Conservation (phyloP, 371 early-diverging fungal species). For the Actinomucor elegans region DNA sequence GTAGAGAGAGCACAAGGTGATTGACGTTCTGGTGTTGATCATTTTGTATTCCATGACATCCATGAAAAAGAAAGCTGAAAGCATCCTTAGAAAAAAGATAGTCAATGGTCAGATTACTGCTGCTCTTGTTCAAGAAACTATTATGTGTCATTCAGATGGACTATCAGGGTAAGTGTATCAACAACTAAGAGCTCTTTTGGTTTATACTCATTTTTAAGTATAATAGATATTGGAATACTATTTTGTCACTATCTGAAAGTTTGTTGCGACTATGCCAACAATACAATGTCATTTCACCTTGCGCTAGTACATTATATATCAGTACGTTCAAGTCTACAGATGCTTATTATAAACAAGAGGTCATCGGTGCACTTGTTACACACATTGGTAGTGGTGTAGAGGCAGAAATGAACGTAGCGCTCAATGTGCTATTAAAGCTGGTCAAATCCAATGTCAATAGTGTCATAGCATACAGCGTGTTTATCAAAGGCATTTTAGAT, state of each 20-base stretch:
- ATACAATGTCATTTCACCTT: slow-evolving; percentile 40
- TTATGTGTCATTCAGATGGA: slow-evolving; percentile 51
- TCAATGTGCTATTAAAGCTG: slow-evolving; percentile 60
- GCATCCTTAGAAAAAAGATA: slow-evolving; percentile 58
- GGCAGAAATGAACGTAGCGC: slow-evolving; percentile 67
- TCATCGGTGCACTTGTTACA: slow-evolving; percentile 74
- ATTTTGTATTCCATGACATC: slow-evolving; percentile 67
- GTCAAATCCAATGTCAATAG: slow-evolving; percentile 47
- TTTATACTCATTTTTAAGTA: background rate
- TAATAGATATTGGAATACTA: slow-evolving; percentile 55
- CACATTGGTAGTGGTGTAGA: slow-evolving; percentile 81
- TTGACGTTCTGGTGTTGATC: slow-evolving; percentile 69
- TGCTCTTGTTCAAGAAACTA: slow-evolving; percentile 51
- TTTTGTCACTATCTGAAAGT: slow-evolving; percentile 64
- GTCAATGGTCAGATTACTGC: slow-evolving; percentile 49
- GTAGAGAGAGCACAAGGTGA: slow-evolving; percentile 48
- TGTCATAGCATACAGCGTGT: slow-evolving; percentile 63
- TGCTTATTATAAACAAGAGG: slow-evolving; percentile 73
- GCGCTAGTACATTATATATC: slow-evolving; percentile 53
- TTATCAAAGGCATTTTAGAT: slow-evolving; percentile 80
- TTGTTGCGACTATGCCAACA: slow-evolving; percentile 59
- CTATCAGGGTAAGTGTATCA: slow-evolving; percentile 54
- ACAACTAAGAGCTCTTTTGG: background rate
- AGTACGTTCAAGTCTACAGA: slow-evolving; percentile 58
- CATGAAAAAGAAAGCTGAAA: slow-evolving; percentile 66